Conservation (phyloP, 2,329 filamentous ascomycete species). For the Thielaviopsis populi region DNA sequence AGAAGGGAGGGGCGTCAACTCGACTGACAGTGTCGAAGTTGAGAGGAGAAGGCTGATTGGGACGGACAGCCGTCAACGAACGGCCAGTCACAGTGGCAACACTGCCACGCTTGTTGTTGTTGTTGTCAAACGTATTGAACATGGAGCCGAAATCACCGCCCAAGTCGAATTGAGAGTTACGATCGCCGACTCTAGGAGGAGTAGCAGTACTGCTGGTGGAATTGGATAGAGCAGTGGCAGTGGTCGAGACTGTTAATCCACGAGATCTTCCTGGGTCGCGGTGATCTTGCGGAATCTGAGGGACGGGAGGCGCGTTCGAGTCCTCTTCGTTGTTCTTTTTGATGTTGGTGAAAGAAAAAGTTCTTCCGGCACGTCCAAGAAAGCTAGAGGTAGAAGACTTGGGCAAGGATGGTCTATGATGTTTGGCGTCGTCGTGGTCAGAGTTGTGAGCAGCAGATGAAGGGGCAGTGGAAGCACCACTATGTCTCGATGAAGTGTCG, state of each 20-base stretch:
- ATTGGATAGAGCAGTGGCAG: constrained; percentile 28
- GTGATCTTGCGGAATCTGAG: constrained; percentile 18
- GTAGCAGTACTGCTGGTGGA: constrained; percentile 41
- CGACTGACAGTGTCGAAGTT: constrained; percentile 32
- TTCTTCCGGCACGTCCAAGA: constrained; percentile 40
- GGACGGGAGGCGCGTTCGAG: constrained; percentile 23
- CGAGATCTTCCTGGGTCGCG: constrained; percentile 5
- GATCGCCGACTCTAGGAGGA: constrained; percentile 33
- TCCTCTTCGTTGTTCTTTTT: constrained; percentile 29
- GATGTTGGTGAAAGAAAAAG: constrained; percentile 43
- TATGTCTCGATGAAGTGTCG: constrained; percentile 47
- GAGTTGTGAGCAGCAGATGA: constrained; percentile 33
- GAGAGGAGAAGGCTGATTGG: constrained; percentile 30
- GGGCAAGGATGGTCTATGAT: constrained; percentile 26
- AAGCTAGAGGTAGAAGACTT: constrained; percentile 37
- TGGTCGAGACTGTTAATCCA: constrained; percentile 14
- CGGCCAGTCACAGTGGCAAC: constrained; percentile 27
- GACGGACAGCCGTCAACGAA: constrained; percentile 32
- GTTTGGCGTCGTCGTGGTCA: constrained; percentile 13
- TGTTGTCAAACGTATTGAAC: constrained; percentile 40
- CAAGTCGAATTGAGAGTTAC: constrained; percentile 30
- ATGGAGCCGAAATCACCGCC: constrained; percentile 44
- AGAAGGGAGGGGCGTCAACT: constrained; percentile 26
- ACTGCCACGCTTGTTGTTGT: constrained; percentile 27
- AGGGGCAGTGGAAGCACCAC: constrained; percentile 45